Evolutionary conservation across 345 rosid species (phyloP).

Genomic region (Kernera saxatilis): DNA sequence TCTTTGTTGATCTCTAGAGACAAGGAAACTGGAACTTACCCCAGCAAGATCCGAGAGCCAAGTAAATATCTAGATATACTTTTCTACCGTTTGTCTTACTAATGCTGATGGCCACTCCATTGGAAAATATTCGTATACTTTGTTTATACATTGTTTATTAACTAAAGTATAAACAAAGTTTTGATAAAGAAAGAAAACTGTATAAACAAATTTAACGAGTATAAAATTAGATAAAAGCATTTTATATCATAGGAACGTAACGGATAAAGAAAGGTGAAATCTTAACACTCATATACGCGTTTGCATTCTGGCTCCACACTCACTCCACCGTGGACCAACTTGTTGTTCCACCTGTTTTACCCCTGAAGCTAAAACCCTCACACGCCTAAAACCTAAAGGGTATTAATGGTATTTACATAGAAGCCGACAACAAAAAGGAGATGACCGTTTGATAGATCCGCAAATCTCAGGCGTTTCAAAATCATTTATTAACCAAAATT

Average conservation of each 20-base stretch:
- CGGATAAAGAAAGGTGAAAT: not conserved
- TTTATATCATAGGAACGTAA: not conserved
- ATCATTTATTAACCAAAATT: conserved; percentile 11
- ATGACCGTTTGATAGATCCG: conserved; percentile 55
- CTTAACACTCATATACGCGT: conserved; percentile 13
- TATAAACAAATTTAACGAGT: not conserved
- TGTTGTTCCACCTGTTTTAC: not conserved
- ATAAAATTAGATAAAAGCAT: not conserved
- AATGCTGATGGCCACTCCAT: too few species aligned
- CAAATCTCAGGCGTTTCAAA: conserved; percentile 41
- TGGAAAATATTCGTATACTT: too few species aligned
- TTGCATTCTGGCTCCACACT: not conserved
- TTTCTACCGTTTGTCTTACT: too few species aligned
- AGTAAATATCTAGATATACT: too few species aligned
- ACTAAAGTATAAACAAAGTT: not conserved
- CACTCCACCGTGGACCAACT: not conserved
- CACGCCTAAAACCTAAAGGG: not conserved
- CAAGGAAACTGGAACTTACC: too few species aligned
- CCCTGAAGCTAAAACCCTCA: not conserved
- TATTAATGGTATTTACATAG: conserved; percentile 6
- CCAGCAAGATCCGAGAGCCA: too few species aligned
- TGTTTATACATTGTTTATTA: too few species aligned
- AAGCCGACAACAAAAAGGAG: conserved; percentile 35
- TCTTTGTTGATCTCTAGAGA: too few species aligned
- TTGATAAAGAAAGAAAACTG: not conserved